Conservation (phyloP, 2,329 filamentous ascomycete genomes). For the Juglanconis juglandina region DNA sequence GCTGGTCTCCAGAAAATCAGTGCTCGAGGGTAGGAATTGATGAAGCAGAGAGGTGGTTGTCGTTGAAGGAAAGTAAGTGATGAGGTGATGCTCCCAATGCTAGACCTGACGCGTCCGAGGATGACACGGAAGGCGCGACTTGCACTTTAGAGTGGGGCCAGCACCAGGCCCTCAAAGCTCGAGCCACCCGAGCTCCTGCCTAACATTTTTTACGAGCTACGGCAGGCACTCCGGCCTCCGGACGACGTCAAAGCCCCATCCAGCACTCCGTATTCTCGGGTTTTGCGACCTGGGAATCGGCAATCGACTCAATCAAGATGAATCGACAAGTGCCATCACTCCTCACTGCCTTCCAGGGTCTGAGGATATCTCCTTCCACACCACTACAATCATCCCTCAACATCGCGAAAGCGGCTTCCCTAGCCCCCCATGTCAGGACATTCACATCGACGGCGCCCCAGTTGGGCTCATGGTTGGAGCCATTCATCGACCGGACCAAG, state of each 20-base stretch:
- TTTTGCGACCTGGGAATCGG: constrained; percentile 14
- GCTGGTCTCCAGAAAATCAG: background rate
- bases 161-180: background rate
- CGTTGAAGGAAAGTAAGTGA: background rate
- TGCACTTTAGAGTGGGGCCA: constrained; percentile 2
- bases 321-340: constrained; percentile 44
- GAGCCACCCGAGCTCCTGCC: constrained; percentile 3
- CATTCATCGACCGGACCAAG: constrained; percentile 69
- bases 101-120: constrained; percentile 10
- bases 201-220: constrained; percentile 5
- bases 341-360: constrained; percentile 47
- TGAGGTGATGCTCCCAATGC: background rate
- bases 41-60: background rate
- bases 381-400: constrained; percentile 36
- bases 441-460: constrained; percentile 68
- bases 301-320: constrained; percentile 33
- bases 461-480: constrained; percentile 76
- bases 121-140: background rate
- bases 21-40: background rate
- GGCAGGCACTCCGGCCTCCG: constrained; percentile 1
- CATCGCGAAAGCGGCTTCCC: constrained; percentile 26
- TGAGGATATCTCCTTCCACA: constrained; percentile 42
- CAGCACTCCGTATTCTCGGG: background rate
- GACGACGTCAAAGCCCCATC: constrained; percentile 1
- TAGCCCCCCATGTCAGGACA: constrained; percentile 49